A percentile compares a stretch with the other conserved stretches of the same genome.
phyloP scores from a whole-genome alignment of 768 basidiomycete species.

The Tricholoma bakamatsutake region DNA sequence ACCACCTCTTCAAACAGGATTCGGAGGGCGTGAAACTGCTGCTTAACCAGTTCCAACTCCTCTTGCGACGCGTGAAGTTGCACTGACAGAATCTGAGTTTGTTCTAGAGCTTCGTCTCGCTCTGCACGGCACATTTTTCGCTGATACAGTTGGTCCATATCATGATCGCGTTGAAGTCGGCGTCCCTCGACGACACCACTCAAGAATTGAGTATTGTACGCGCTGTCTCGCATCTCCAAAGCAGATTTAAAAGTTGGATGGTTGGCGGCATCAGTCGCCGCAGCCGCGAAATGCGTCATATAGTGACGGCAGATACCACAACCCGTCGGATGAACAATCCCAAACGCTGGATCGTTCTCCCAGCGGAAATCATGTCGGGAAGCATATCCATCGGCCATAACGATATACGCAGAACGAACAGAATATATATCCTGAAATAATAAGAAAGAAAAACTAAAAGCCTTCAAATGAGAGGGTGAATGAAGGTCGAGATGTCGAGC shows the following conservation, averaged over 20 bases:
- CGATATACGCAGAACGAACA: not conserved
- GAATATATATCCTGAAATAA: not conserved
- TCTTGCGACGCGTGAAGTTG: constrained; percentile 11
- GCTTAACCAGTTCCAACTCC: constrained; percentile 15
- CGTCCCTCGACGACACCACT: constrained; percentile 13
- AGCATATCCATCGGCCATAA: not conserved
- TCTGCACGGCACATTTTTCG: constrained; percentile 14
- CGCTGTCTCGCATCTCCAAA: constrained; percentile 10
- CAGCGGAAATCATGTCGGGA: constrained; percentile 2
- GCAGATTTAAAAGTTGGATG: constrained; percentile 9
- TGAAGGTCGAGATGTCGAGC: not conserved
- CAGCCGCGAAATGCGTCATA: constrained; percentile 11
- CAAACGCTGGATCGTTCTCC: constrained; percentile 11
- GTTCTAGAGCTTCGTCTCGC: constrained; percentile 15
- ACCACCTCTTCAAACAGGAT: constrained; percentile 4
- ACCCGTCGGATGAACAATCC: constrained; percentile 11
- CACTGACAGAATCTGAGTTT: constrained; percentile 4
- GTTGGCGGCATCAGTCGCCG: constrained; percentile 4
- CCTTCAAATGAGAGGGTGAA: not conserved
- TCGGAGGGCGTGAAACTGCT: constrained; percentile 18
- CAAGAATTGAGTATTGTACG: constrained; percentile 9
- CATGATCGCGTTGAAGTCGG: constrained; percentile 5
- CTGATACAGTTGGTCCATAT: constrained; percentile 1
- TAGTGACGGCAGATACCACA: constrained; percentile 11
- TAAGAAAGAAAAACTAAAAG: not conserved